phyloP scores from a whole-genome alignment of 2,329 filamentous ascomycete species.

The Lachnellula suecica region DNA sequence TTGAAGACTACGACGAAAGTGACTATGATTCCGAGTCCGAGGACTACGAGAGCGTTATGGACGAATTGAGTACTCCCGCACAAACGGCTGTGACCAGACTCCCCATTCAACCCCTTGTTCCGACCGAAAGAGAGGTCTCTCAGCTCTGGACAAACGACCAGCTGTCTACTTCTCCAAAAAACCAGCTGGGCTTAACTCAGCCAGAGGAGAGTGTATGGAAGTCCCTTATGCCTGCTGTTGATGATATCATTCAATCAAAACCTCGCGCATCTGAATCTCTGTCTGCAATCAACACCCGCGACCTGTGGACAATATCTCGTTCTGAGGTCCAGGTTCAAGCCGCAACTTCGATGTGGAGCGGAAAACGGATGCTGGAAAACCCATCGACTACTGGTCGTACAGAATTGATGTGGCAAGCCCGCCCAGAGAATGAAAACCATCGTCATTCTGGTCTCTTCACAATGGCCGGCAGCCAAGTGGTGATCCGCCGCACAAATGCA shows the following conservation, averaged over 20 bases:
- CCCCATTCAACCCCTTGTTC: conserved; percentile 23
- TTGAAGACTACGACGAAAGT: conserved; percentile 22
- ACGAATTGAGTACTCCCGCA: not conserved
- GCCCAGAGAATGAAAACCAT: not conserved
- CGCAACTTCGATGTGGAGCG: conserved; percentile 14
- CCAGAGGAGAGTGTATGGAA: conserved; percentile 22
- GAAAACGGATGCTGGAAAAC: not conserved
- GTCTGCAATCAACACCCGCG: conserved; percentile 13
- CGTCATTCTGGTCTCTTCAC: conserved; percentile 23
- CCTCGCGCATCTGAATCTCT: conserved; percentile 9
- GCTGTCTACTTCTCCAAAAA: not conserved
- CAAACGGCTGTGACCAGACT: conserved; percentile 11
- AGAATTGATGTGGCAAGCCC: conserved; percentile 18
- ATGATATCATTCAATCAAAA: conserved; percentile 17
- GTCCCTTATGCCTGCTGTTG: conserved; percentile 16
- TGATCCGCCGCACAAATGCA: conserved; percentile 20
- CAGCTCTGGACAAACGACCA: conserved; percentile 18
- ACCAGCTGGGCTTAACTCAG: conserved; percentile 20
- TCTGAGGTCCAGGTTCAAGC: not conserved
- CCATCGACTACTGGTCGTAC: not conserved
- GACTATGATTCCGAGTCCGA: conserved; percentile 12
- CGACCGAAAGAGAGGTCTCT: conserved; percentile 4
- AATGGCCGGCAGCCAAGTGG: conserved; percentile 1
- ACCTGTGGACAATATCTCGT: conserved; percentile 18
- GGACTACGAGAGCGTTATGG: not conserved